Evolutionary conservation across 2,329 filamentous ascomycete genomes (phyloP), one percentile per base, ranked within the genome.

Genomic region (Chaetomiaceae sp.): DNA sequence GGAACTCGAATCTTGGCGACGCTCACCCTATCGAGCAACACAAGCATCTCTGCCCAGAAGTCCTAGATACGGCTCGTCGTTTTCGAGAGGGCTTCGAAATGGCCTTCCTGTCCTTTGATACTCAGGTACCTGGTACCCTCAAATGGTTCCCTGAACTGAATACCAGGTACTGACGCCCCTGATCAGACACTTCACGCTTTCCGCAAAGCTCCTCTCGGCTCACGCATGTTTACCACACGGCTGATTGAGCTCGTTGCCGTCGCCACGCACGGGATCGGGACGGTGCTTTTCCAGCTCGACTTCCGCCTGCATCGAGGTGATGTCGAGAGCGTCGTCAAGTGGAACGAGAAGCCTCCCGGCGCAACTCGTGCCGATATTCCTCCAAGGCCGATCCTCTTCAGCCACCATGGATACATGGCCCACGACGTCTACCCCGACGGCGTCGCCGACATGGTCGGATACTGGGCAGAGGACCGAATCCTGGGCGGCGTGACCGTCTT

Each of bases 391-490:
- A 34, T 39, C 6, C 40, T 50, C 8, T 45, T 51, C 36, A 36
- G 15, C 19, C 45, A 53, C 23, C 39, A 44, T 31, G 47, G 31
- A 8, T 56, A 56, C 29, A n/a, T 53, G 31, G 49, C 49, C 17
- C 33, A 42, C 20, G 49, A 53, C 15, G 15, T 53, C 2, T 56
- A 53, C 27, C 49, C 54, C 15, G 20, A 48, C 4, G 49, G 54
- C 11, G 29, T 37, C 8, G 54, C 54, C n/a, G 49, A 56, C 31
- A 29, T 56, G 4, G 54, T 53, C 8, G 54, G 54, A 12, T 56
- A 53, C 25, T 56, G 54, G 54, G 40, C 40, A 7, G 49, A 56
- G 23, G 44, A 53, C 42, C 38, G 45, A 17, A 53, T 56, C 22
- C 40, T 56, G 2, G 49, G 54, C 6, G 54, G 49, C 14, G 49